Base-by-base conservation (phyloP, 108 stramenopile genomes). In the Cyclotella baltica region DNA sequence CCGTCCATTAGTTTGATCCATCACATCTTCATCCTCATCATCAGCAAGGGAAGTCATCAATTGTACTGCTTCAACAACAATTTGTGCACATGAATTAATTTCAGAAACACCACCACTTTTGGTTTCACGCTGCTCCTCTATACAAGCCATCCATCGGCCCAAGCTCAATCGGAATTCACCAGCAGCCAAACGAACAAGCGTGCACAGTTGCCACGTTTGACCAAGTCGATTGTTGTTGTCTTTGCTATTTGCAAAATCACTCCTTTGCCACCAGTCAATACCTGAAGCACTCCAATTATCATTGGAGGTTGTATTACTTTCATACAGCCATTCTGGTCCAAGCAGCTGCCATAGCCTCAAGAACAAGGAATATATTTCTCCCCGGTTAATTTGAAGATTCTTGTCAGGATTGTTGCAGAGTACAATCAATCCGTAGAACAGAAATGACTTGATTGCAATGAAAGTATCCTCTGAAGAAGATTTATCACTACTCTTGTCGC, bases 271-370 rank as follows among this genome's bases (percentile, higher is more conserved):
- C 67, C 67, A 30, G 29, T 43, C 31, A 22, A 30, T 31, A 6
- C 19, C 59, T 6, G 28, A 27, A 2, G 5, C 20, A 30, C 22
- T 38, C 11, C 30, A 2, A 19, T 57, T 30, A 25, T 8, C 25
- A 38, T 55, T 55, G 38, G 28, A 57, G n/a, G 35, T 18, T 27
- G 61, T 34, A 22, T 4, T 11, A 47, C 34, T n/a, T 13, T 69
- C 51, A 46, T 70, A 69, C 27, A 82, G 53, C 81, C 81, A 82
- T 56, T 82, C 81, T 23, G 69, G 52, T 23, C 74, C 81, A 59
- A 75, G 52, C 10, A 56, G 55, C 51, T 65, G 70, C 81, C 80
- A 81, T 13, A 81, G 36, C n/a, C 74, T 55, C 52, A 65, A 58
- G 0, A 75, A 4, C 11, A 75, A 47, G 16, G 69, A 70, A 57